Percentiles rank a stretch among this genome's conserved stretches.
These are phyloP conservation scores for Hansenula sp. DNA, from an alignment of 1,139 yeast genomes.

Conservation along the genomic window DNA sequence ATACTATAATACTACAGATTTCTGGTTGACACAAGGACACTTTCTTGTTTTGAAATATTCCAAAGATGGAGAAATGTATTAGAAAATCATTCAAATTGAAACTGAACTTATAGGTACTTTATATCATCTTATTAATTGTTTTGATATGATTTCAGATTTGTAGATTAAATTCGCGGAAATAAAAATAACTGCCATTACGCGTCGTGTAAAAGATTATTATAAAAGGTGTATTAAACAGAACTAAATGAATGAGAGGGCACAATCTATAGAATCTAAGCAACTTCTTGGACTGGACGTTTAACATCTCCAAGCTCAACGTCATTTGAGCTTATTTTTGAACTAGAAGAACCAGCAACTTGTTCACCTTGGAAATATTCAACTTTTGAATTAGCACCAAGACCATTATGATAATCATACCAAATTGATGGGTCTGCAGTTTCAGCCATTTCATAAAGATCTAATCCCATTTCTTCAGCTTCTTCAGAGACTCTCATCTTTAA, in stretches of 20 bases:
- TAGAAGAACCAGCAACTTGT: conserved; percentile 6
- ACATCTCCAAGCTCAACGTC: conserved; percentile 10
- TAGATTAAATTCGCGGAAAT: too few species aligned
- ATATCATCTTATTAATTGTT: too few species aligned
- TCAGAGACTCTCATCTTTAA: conserved; percentile 35
- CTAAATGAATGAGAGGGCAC: not conserved
- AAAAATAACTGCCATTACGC: too few species aligned
- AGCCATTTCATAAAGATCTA: conserved; percentile 38
- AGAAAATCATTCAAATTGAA: too few species aligned
- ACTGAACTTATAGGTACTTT: too few species aligned
- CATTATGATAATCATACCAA: not conserved
- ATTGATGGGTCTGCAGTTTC: conserved; percentile 17
- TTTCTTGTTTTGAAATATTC: too few species aligned
- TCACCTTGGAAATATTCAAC: conserved; percentile 16
- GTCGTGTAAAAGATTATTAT: too few species aligned
- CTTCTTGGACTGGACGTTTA: conserved; percentile 4
- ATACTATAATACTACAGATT: too few species aligned
- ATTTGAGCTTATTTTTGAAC: conserved; percentile 5
- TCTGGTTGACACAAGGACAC: too few species aligned
- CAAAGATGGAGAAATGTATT: too few species aligned
- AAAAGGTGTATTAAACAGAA: too few species aligned
- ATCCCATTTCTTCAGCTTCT: conserved; percentile 44
- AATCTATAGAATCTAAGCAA: not conserved
- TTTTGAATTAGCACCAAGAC: not conserved
- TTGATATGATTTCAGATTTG: too few species aligned